Percentiles rank a stretch among this genome's conserved stretches.
Evolutionary conservation across 306 rosid genomes (phyloP).

Genomic region (Casuarina cunninghamiana): DNA sequence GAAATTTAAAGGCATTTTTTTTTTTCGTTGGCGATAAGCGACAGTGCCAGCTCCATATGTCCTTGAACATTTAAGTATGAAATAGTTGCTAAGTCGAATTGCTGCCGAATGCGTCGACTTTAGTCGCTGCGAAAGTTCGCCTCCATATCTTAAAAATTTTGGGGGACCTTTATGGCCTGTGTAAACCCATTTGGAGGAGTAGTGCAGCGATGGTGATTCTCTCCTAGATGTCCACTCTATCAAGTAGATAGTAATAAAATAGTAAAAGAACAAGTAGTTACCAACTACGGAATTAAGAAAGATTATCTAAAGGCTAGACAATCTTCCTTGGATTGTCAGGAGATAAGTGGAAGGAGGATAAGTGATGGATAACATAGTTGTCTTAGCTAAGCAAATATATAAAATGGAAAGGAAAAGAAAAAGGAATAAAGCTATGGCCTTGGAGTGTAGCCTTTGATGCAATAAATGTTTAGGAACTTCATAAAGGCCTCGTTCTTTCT

Average conservation of each 20-base stretch:
- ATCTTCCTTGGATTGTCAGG: background rate
- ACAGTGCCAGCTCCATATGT: no score
- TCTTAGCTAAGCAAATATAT: background rate
- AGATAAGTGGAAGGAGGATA: background rate
- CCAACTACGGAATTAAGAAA: background rate
- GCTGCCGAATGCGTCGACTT: no score
- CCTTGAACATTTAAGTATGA: no score
- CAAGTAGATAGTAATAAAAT: background rate
- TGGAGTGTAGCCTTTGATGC: background rate
- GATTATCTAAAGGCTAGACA: background rate
- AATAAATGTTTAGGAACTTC: background rate
- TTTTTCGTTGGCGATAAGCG: no score
- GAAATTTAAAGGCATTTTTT: no score
- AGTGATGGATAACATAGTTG: background rate
- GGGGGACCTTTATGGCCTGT: no score
- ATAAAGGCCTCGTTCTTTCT: conserved; percentile 1
- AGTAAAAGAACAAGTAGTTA: background rate
- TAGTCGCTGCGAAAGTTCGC: no score
- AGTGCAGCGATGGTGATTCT: background rate
- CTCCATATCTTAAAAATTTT: no score
- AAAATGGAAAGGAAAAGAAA: background rate
- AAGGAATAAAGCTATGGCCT: background rate
- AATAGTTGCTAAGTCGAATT: no score
- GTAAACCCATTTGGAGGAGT: no score
- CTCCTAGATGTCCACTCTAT: background rate